Evolutionary conservation across 345 rosid genomes (phyloP).

Genomic region (Salix viminalis): DNA sequence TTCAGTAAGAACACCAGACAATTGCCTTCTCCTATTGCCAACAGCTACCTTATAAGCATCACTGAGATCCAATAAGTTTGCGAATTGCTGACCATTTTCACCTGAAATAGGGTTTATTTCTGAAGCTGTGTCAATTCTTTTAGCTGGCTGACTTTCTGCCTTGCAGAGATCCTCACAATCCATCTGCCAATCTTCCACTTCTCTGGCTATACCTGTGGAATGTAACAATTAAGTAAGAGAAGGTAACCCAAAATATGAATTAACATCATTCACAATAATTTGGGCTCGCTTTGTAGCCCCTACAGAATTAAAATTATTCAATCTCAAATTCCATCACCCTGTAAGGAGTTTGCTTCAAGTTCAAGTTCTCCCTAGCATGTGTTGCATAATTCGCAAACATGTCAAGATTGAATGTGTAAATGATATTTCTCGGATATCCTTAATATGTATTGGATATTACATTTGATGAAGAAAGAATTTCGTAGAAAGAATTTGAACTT

Average conservation of each 20-base stretch:
- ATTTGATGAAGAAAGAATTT: neutral
- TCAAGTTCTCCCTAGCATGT: neutral
- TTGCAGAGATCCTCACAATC: slow-evolving; percentile 25
- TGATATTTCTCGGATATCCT: neutral
- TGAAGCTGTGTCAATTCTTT: slow-evolving; percentile 25
- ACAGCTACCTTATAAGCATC: slow-evolving; percentile 81
- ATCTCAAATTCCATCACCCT: neutral
- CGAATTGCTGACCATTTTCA: slow-evolving; percentile 31
- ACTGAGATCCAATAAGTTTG: slow-evolving; percentile 57
- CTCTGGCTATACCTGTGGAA: slow-evolving; percentile 38
- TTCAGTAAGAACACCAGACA: slow-evolving; percentile 54
- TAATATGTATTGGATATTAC: neutral
- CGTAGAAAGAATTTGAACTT: slow-evolving; percentile 21
- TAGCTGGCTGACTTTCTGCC: slow-evolving; percentile 15
- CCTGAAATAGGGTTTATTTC: slow-evolving; percentile 39
- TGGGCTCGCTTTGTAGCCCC: neutral
- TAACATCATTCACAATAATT: neutral
- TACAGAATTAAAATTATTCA: neutral
- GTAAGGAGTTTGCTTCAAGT: no score
- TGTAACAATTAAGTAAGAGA: neutral
- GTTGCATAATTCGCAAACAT: neutral
- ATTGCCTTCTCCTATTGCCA: slow-evolving; percentile 52
- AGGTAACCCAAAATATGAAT: neutral
- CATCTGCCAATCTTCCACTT: slow-evolving; percentile 23
- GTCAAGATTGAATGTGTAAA: neutral